A percentile compares a stretch with the other conserved stretches of the same genome.
phyloP scores from a whole-genome alignment of 768 basidiomycete genomes.

The Agrocybe pediades region DNA sequence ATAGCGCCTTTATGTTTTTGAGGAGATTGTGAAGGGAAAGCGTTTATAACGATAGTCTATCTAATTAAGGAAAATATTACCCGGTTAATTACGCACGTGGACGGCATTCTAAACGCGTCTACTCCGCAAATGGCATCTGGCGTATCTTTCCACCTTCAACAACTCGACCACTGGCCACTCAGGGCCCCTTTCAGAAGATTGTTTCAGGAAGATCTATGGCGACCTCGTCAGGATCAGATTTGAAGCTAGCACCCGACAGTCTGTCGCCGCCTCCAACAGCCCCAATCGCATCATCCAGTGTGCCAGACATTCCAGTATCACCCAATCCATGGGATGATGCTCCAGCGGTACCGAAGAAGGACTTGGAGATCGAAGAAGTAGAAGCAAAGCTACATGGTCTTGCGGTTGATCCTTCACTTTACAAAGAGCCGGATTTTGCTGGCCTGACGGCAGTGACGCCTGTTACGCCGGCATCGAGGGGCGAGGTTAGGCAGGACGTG shows the following conservation, averaged over 20 bases:
- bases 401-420: slow-evolving; percentile 44
- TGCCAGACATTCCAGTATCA: slow-evolving; percentile 25
- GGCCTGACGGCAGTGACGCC: slow-evolving; percentile 33
- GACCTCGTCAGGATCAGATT: slow-evolving; percentile 4
- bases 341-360: slow-evolving; percentile 18
- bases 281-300: slow-evolving; percentile 11
- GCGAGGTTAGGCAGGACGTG: slow-evolving; percentile 38
- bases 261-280: slow-evolving; percentile 2
- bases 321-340: slow-evolving; percentile 45
- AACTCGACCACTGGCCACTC: background rate
- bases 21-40: background rate
- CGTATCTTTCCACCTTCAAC: background rate
- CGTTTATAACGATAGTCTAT: background rate
- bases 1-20: slow-evolving; percentile 14
- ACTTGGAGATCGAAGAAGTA: slow-evolving; percentile 11
- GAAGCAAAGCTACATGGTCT: slow-evolving; percentile 25
- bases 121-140: background rate
- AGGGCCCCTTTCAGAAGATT: background rate
- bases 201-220: background rate
- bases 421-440: slow-evolving; percentile 41
- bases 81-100: background rate
- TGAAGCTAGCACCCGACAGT: slow-evolving; percentile 4
- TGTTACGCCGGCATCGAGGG: slow-evolving; percentile 20
- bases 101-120: background rate
- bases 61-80: background rate